Base-by-base conservation (phyloP, 257 asterid species). In the Pogostemon cablin region DNA sequence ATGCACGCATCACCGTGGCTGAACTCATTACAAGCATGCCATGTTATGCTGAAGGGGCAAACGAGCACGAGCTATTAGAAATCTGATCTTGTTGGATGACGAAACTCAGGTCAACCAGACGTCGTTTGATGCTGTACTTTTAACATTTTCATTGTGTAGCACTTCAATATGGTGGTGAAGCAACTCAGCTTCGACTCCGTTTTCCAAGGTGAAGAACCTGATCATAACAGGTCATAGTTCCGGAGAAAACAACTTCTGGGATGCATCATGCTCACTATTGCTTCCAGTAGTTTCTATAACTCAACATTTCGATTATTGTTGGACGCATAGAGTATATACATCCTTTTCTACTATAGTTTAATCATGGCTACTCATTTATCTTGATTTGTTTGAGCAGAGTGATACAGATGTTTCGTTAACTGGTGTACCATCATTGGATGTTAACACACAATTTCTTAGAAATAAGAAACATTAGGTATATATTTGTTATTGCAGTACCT, bases 211-310 rank as follows among this genome's bases (percentile, higher is more conserved):
- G 52, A 80, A 75, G 71, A 93, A 93, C 82, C 68, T 93, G 68
- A 80, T 82, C 70, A 75, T 93, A 63, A 89, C 96, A 20, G 99
- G 99, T 48, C 96, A 93, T 70, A 72, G 77, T 70, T 84, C 86
- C 74, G 99, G 99, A 64, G 84, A 85, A 59, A 81, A 89, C 65
- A 91, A 87, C 67, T 85, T 91, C 80, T 93, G 99, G 99, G 97
- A 91, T 78, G 90, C 87, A 65, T 81, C 97, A 10, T 82, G 95
- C 79, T 92, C 97, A 9, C 90, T 90, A 74, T 66, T 91, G 56
- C 85, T 82, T 71, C 95, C 91, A 62, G 62, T 87, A 65, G 86
- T 84, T 61, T 86, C 93, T 43, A 65, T 89, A 65, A 81, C 88
- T 71, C 97, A 87, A 65, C 97, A 93, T 96, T 97, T 90, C 71